These are phyloP conservation scores for Geotrichum reessii DNA, from an alignment of 1,139 yeast genomes.

Conservation along the genomic window DNA sequence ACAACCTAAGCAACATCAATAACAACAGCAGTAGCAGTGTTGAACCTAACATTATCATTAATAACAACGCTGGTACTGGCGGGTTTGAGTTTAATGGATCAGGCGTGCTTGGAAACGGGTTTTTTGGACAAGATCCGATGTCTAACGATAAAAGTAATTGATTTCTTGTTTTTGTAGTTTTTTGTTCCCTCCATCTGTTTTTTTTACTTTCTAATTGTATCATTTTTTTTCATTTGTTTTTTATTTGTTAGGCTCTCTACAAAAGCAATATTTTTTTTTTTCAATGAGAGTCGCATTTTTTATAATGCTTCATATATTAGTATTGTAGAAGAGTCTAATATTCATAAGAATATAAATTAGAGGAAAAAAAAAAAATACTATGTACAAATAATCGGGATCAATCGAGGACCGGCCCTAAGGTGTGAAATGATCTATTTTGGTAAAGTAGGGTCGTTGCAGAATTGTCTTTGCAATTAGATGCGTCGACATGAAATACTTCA, in stretches of 20 bases:
- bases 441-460: constrained; percentile 23
- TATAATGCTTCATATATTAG: no score
- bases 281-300: no score
- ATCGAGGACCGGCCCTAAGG: constrained; percentile 26
- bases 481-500: constrained; percentile 28
- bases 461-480: constrained; percentile 14
- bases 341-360: neutral
- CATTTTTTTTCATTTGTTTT: neutral
- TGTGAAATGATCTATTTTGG: constrained; percentile 28
- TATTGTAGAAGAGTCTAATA: no score
- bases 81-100: neutral
- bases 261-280: no score
- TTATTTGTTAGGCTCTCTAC: no score
- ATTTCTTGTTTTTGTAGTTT: constrained; percentile 6
- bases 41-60: constrained; percentile 7
- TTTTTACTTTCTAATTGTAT: neutral
- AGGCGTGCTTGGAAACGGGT: neutral
- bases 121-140: neutral
- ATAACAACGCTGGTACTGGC: neutral
- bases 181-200: no score
- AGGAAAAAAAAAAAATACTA: neutral
- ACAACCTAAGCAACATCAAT: neutral
- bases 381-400: constrained; percentile 24
- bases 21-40: constrained; percentile 10
- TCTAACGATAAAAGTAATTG: constrained; percentile 2